Evolutionary conservation across 1,284 basidiomycete genomes (phyloP).

Genomic region (Melanopsichium pennsylvanicum): DNA sequence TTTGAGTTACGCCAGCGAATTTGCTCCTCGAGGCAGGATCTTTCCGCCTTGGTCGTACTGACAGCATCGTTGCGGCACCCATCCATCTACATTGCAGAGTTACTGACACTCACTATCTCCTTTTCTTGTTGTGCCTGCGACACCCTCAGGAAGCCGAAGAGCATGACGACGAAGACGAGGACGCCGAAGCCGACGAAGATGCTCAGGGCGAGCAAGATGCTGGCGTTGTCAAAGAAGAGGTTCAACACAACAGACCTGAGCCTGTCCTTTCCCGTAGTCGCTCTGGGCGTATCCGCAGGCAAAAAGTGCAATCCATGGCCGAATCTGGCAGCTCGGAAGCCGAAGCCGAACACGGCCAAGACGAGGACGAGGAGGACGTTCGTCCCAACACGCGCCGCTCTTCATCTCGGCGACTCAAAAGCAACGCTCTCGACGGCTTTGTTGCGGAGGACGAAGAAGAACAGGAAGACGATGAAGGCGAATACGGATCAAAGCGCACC

Average conservation of each 20-base stretch:
- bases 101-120: slow-evolving; percentile 9
- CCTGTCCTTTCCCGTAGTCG: slow-evolving; percentile 27
- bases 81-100: too few relatives aligned
- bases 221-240: slow-evolving; percentile 1
- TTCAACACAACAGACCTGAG: slow-evolving; percentile 23
- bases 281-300: slow-evolving; percentile 34
- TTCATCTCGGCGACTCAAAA: slow-evolving; percentile 11
- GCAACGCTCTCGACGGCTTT: slow-evolving; percentile 48
- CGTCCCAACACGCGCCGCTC: slow-evolving; percentile 19
- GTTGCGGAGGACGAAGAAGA: slow-evolving; percentile 59
- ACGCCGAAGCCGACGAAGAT: slow-evolving; percentile 32
- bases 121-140: too few relatives aligned
- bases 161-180: slow-evolving; percentile 30
- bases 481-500: slow-evolving; percentile 31
- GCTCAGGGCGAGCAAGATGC: slow-evolving; percentile 21
- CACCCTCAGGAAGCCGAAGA: slow-evolving; percentile 19
- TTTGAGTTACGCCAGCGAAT: too few relatives aligned
- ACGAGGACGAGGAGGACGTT: slow-evolving; percentile 29
- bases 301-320: slow-evolving; percentile 14
- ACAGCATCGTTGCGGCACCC: slow-evolving; percentile 8
- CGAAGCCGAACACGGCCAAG: slow-evolving; percentile 14
- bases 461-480: slow-evolving; percentile 53
- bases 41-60: slow-evolving; percentile 11
- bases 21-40: too few relatives aligned
- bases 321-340: slow-evolving; percentile 41